A percentile compares a stretch with the other conserved stretches of the same genome.
These are phyloP conservation scores for Cystoderma amianthinum DNA, from an alignment of 768 basidiomycete genomes.

Conservation along the genomic window DNA sequence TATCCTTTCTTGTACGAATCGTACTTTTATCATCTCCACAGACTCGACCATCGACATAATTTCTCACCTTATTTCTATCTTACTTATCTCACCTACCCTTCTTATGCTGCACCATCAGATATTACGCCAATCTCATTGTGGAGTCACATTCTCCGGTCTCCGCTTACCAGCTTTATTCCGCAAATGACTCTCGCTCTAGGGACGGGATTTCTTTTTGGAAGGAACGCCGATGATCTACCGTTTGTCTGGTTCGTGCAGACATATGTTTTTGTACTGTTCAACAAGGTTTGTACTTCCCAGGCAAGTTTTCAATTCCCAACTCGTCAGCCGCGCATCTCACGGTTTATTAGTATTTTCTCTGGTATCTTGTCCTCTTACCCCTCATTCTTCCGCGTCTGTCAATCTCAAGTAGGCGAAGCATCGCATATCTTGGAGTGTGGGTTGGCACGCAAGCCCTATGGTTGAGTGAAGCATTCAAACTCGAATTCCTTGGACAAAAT, in stretches of 20 bases:
- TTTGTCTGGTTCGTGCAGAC: constrained; percentile 94
- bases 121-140: constrained; percentile 19
- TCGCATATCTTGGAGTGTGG: constrained; percentile 55
- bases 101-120: constrained; percentile 12
- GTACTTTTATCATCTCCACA: constrained; percentile 86
- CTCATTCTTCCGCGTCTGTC: constrained; percentile 65
- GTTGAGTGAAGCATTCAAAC: constrained; percentile 84
- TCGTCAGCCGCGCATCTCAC: constrained; percentile 2
- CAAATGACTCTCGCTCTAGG: constrained; percentile 71
- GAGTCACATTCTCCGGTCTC: constrained; percentile 52
- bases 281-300: constrained; percentile 98
- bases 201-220: constrained; percentile 68
- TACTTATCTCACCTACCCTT: constrained; percentile 81
- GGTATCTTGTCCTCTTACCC: constrained; percentile 90
- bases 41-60: constrained; percentile 96
- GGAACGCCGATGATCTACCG: constrained; percentile 49
- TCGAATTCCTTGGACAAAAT: constrained; percentile 80
- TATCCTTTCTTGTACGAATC: constrained; percentile 87
- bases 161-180: constrained; percentile 77
- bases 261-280: constrained; percentile 86
- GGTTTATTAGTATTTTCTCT: constrained; percentile 79
- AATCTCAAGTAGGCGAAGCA: constrained; percentile 35
- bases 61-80: constrained; percentile 98
- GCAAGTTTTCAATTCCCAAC: constrained; percentile 26
- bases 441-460: constrained; percentile 76